Conservation (phyloP, 164 flowering plant species). For the Aristolochia fimbriata region DNA sequence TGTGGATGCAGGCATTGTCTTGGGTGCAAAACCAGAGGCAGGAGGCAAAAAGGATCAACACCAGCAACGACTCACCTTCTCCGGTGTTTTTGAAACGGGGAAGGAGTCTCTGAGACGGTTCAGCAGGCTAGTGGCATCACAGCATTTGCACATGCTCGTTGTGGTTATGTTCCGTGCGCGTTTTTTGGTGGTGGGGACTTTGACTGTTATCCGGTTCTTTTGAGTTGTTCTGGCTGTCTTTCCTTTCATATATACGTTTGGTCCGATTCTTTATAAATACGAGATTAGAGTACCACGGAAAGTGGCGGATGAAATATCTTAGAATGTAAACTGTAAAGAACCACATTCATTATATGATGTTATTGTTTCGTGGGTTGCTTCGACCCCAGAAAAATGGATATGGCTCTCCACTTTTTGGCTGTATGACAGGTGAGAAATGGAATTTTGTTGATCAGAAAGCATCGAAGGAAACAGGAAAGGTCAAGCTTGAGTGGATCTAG, state of each 20-base stretch:
- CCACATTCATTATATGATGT: neutral
- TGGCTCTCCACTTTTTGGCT: no score
- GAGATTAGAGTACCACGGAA: neutral
- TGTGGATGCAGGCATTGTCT: neutral
- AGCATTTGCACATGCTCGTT: conserved; percentile 57
- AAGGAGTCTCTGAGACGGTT: conserved; percentile 56
- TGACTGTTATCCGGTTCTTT: neutral
- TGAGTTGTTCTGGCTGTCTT: neutral
- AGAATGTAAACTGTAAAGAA: neutral
- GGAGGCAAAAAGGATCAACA: conserved; percentile 1
- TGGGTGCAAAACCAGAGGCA: conserved; percentile 15
- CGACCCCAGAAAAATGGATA: no score
- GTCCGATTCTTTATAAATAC: neutral
- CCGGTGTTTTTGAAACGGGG: conserved; percentile 39
- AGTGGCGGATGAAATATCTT: no score
- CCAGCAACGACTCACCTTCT: conserved; percentile 32
- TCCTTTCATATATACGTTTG: no score
- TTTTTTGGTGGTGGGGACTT: conserved; percentile 13
- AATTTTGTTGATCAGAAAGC: no score
- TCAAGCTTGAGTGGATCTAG: no score
- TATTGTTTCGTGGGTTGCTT: no score
- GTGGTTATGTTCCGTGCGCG: conserved; percentile 58
- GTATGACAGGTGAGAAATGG: no score
- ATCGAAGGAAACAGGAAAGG: no score
- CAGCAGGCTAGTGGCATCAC: conserved; percentile 60